A percentile compares a stretch with the other conserved stretches of the same genome.
Conservation (phyloP, 2,329 filamentous ascomycete species). For the Aureobasidium sp. region DNA sequence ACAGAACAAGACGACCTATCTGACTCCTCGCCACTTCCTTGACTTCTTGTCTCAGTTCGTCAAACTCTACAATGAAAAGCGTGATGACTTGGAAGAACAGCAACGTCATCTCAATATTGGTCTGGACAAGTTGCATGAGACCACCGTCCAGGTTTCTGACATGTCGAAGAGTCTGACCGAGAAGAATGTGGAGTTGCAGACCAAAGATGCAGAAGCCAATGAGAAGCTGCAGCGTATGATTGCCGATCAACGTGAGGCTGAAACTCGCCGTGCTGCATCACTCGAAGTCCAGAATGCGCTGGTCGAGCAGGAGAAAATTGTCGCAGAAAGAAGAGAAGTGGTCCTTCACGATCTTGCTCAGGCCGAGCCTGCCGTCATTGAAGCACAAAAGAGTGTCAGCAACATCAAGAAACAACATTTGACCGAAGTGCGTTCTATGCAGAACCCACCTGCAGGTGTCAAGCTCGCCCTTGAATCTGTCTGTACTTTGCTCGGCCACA, state of each 20-base stretch:
- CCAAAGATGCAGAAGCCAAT: conserved; percentile 90
- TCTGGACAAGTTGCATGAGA: conserved; percentile 93
- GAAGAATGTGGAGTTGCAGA: conserved; percentile 89
- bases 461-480: conserved; percentile 92
- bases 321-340: conserved; percentile 73
- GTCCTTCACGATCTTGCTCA: conserved; percentile 81
- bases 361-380: conserved; percentile 86
- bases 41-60: conserved; percentile 98
- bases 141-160: conserved; percentile 93
- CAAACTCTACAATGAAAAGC: conserved; percentile 94
- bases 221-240: conserved; percentile 98
- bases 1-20: conserved; percentile 84
- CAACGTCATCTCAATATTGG: conserved; percentile 97
- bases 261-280: conserved; percentile 81
- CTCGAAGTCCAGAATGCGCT: conserved; percentile 81
- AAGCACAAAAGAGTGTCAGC: conserved; percentile 92
- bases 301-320: conserved; percentile 82
- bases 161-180: conserved; percentile 82
- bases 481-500: conserved; percentile 87
- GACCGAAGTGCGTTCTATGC: conserved; percentile 96
- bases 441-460: conserved; percentile 83
- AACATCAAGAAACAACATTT: conserved; percentile 98
- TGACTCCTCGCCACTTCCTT: conserved; percentile 93
- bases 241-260: conserved; percentile 87
- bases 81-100: conserved; percentile 96